phyloP scores from a whole-genome alignment of 148 eudicot species.

The Gaultheria prostrata region DNA sequence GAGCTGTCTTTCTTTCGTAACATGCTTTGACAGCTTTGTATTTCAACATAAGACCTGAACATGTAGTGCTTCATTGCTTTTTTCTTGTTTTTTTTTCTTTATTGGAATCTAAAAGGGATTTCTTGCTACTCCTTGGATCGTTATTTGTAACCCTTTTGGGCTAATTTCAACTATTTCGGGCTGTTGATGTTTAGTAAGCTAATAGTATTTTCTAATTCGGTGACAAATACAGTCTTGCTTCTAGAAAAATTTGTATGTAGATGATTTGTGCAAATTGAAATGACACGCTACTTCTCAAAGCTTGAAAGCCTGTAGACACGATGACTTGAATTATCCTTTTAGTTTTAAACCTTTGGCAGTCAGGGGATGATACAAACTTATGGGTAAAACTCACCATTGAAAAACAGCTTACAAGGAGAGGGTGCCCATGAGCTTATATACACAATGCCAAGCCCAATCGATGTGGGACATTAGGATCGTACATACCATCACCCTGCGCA shows the following conservation, averaged over 20 bases:
- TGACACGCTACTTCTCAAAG: not conserved
- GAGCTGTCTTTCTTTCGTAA: not conserved
- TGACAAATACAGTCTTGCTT: not conserved
- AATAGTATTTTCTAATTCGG: not conserved
- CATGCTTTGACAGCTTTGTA: conserved; percentile 2
- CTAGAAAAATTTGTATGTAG: not conserved
- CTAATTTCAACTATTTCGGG: not conserved
- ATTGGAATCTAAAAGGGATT: not conserved
- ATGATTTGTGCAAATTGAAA: not conserved
- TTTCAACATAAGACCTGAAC: not conserved
- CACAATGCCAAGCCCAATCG: too few relatives aligned
- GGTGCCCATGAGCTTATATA: too few relatives aligned
- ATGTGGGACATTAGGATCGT: too few relatives aligned
- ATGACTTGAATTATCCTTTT: not conserved
- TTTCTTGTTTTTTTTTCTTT: not conserved
- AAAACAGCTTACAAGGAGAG: too few relatives aligned
- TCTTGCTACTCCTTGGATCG: not conserved
- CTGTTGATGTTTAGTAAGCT: too few relatives aligned
- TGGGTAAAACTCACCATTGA: too few relatives aligned
- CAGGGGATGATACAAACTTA: too few relatives aligned
- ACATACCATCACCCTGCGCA: too few relatives aligned
- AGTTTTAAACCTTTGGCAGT: too few relatives aligned
- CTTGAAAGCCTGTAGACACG: not conserved
- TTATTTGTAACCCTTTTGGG: not conserved
- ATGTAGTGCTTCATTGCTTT: not conserved